Base-by-base conservation (phyloP, 768 basidiomycete species). In the Trichaptum fuscoviolaceum region DNA sequence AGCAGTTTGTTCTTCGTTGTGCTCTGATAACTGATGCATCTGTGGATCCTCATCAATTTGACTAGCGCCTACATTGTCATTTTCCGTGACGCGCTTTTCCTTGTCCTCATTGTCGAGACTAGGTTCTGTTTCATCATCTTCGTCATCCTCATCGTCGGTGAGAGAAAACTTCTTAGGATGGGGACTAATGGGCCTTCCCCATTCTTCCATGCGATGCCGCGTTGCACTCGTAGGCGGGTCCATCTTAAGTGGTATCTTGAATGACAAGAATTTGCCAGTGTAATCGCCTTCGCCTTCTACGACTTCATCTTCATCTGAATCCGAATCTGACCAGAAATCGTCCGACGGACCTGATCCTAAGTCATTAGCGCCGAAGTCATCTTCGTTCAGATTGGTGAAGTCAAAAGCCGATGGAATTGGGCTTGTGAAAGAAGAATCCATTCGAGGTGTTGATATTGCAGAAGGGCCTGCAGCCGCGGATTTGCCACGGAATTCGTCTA, bases 151-250 rank as follows among this genome's bases (percentile, higher is more conserved):
- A 5, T 65, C 68, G 23, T 58, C 42, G 26, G n/a, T 30, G 24
- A 1, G 26, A 12, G 63, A 69, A 59, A 18, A 67, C 70, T 42
- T 62, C 71, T 35, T 69, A 9, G 59, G 59, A 61, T 61, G 59
- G 0, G 90, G 90, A 64, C 89, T 91, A 58, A 86, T 81, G 0
- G 90, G 90, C 12, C 86, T 80, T 1, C 90, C 89, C 89, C 90
- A 90, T 23, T 78, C 75, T 27, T 85, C 83, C 75, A 80, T 82
- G 42, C 84, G 78, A 7, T 71, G 76, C 35, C 77, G 75, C 23
- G 85, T 86, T 17, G 77, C 78, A 69, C 84, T 87, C 63, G 85
- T 85, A 3, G 88, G 87, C 0, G 89, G 88, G 68, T 88, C 90
- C 20, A 75, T 76, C 77, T 90, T 91, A 23, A 86, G 89, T 23